phyloP scores from a whole-genome alignment of 2,329 filamentous ascomycete genomes.

The Blumeria graminis region DNA sequence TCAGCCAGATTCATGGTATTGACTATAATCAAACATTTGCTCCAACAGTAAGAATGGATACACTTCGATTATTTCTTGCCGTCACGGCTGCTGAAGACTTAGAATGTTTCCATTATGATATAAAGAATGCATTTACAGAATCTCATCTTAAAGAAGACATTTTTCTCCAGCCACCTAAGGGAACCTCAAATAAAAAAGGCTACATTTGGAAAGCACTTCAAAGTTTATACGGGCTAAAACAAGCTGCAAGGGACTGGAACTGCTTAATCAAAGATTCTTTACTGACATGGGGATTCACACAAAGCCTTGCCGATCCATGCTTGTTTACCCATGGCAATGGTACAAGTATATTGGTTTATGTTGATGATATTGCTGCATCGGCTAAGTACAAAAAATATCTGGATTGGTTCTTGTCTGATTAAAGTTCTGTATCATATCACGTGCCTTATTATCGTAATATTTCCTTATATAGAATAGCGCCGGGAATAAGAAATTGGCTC shows the following conservation, averaged over 20 bases:
- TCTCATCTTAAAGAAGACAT: background rate
- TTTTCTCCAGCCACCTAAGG: background rate
- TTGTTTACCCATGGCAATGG: background rate
- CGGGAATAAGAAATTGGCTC: no score
- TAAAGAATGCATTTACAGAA: slow-evolving; percentile 1
- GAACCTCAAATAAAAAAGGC: background rate
- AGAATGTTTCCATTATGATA: background rate
- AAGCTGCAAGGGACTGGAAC: background rate
- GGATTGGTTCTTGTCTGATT: no score
- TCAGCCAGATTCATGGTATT: no score
- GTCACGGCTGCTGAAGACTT: background rate
- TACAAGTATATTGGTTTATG: background rate
- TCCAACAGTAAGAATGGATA: no score
- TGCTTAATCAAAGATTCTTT: background rate
- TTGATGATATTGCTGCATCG: background rate
- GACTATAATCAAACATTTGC: no score
- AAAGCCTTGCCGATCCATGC: background rate
- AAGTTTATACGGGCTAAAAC: slow-evolving; percentile 1
- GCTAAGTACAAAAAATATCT: no score
- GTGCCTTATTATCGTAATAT: no score
- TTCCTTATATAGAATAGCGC: no score
- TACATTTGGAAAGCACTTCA: background rate
- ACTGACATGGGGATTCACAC: background rate
- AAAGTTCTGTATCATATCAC: no score
- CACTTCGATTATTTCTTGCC: slow-evolving; percentile 1